These are phyloP conservation scores for Pyricularia pennisetigena DNA, from an alignment of 2,329 filamentous ascomycete species.

Conservation along the genomic window DNA sequence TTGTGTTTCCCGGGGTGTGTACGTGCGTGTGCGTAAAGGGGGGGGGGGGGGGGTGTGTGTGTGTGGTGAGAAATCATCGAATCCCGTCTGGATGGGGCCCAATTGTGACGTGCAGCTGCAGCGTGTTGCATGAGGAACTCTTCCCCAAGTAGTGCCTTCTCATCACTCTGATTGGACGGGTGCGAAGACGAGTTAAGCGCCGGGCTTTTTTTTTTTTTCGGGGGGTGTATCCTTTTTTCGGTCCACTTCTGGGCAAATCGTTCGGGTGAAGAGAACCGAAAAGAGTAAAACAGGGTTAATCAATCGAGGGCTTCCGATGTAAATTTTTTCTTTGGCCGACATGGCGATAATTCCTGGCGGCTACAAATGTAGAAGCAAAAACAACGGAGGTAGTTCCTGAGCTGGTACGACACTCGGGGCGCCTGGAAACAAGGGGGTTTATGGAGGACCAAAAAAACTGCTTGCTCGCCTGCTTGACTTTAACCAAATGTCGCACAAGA, in stretches of 20 bases:
- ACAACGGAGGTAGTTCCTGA: background rate
- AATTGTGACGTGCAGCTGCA: background rate
- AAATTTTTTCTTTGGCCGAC: background rate
- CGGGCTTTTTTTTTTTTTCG: too few relatives aligned
- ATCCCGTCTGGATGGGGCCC: too few relatives aligned
- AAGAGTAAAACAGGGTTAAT: background rate
- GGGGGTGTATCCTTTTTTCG: background rate
- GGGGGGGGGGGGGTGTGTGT: too few relatives aligned
- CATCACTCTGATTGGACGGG: background rate
- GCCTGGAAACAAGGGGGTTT: background rate
- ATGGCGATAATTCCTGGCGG: background rate
- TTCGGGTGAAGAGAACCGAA: background rate
- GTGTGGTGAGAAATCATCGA: too few relatives aligned
- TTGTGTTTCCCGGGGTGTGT: background rate
- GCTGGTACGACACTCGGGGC: background rate
- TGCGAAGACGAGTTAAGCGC: background rate
- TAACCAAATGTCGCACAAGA: background rate
- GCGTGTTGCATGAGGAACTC: background rate
- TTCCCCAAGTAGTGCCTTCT: background rate
- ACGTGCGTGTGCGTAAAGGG: background rate
- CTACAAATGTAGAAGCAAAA: background rate
- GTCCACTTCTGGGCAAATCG: background rate
- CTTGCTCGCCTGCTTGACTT: background rate
- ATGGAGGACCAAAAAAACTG: background rate
- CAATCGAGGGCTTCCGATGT: background rate